Conservation (phyloP, 495 filamentous ascomycete genomes). For the Aspergillus incahuasiensis region DNA sequence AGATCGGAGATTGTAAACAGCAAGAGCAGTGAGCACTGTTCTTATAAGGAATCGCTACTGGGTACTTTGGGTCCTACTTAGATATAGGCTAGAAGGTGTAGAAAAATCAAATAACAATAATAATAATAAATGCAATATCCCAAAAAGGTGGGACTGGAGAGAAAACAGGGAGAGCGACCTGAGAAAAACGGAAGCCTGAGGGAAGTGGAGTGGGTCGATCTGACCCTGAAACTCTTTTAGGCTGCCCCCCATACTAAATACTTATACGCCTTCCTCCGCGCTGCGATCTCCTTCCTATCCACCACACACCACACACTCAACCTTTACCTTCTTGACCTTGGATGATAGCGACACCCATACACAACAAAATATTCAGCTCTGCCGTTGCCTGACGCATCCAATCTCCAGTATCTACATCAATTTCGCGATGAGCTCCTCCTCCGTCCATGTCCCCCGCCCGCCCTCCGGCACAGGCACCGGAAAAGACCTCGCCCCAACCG, state of each 20-base stretch:
- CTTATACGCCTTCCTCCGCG: slow-evolving; percentile 14
- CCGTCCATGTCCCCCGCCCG: slow-evolving; percentile 33
- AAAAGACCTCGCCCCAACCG: slow-evolving; percentile 17
- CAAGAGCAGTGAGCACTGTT: too few species aligned
- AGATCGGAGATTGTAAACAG: too few species aligned
- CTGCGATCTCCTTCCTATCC: not conserved
- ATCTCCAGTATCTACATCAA: not conserved
- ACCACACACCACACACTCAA: not conserved
- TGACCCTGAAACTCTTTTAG: slow-evolving; percentile 23
- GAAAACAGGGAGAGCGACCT: slow-evolving; percentile 12
- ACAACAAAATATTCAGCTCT: not conserved
- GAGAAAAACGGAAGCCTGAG: slow-evolving; percentile 10
- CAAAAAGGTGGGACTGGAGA: slow-evolving; percentile 7
- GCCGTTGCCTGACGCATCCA: not conserved
- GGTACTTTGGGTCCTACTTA: too few species aligned
- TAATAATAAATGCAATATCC: not conserved
- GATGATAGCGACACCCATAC: not conserved
- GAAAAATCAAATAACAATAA: not conserved
- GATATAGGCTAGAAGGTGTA: too few species aligned
- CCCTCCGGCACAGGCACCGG: slow-evolving; percentile 18
- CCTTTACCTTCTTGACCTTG: not conserved
- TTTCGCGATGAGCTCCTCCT: slow-evolving; percentile 36
- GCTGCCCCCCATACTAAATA: slow-evolving; percentile 1
- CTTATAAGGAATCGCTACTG: too few species aligned
- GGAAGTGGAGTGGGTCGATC: slow-evolving; percentile 24